These are phyloP conservation scores for Patellaria atrata DNA, from an alignment of 495 filamentous ascomycete genomes.

Conservation along the genomic window DNA sequence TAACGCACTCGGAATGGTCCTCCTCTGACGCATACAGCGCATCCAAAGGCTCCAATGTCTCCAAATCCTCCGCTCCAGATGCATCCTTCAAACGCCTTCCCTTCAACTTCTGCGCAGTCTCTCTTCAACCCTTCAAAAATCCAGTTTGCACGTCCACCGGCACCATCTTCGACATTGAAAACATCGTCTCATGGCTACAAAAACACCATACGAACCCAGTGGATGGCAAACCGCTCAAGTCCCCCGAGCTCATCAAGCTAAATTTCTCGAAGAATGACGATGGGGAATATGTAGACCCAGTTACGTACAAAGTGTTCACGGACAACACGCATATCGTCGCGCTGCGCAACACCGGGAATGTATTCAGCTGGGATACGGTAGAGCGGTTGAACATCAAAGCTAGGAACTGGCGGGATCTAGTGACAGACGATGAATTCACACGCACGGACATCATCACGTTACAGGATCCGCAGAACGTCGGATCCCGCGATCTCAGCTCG, in stretches of 20 bases:
- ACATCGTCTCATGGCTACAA: conserved; percentile 64
- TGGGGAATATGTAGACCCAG: conserved; percentile 86
- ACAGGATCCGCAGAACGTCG: conserved; percentile 90
- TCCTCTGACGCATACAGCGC: conserved; percentile 15
- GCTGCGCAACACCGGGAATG: conserved; percentile 76
- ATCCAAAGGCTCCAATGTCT: conserved; percentile 10
- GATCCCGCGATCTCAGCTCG: conserved; percentile 63
- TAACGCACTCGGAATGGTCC: conserved; percentile 22
- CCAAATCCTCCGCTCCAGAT: conserved; percentile 31
- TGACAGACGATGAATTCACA: conserved; percentile 75
- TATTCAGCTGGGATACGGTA: conserved; percentile 90
- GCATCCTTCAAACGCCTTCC: conserved; percentile 75
- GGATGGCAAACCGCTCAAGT: conserved; percentile 60
- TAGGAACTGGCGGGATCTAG: conserved; percentile 89
- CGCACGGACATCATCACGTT: conserved; percentile 91
- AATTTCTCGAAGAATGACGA: conserved; percentile 87
- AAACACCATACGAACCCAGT: conserved; percentile 82
- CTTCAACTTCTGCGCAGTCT: conserved; percentile 96
- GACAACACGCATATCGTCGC: conserved; percentile 97
- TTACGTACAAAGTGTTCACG: conserved; percentile 93
- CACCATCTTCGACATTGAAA: conserved; percentile 31
- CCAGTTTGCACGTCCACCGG: conserved; percentile 30
- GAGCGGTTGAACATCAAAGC: conserved; percentile 93
- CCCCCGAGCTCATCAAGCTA: conserved; percentile 76
- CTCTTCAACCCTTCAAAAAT: conserved; percentile 59